phyloP scores from a whole-genome alignment of 208 protist species.

The Crithidia thermophila region DNA sequence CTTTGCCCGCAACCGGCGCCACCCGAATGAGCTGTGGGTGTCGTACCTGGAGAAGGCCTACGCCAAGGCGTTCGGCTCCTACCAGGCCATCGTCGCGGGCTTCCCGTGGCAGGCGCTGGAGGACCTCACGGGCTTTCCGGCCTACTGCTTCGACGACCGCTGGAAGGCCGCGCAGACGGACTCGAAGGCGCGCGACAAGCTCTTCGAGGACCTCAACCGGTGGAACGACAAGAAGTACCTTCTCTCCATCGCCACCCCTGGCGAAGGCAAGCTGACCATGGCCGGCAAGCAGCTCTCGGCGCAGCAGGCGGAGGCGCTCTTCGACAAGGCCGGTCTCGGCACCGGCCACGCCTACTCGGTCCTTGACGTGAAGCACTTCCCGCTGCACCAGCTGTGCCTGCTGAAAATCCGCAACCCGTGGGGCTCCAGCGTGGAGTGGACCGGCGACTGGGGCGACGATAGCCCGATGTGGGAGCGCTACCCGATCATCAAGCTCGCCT shows the following conservation, averaged over 20 bases:
- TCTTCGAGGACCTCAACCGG: conserved; percentile 49
- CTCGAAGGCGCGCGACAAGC: conserved; percentile 27
- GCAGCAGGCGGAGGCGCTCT: conserved; percentile 30
- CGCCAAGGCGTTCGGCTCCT: conserved; percentile 82
- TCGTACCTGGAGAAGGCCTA: conserved; percentile 86
- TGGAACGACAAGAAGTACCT: conserved; percentile 64
- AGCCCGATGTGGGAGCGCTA: conserved; percentile 56
- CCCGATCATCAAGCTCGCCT: conserved; percentile 52
- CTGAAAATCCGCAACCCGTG: conserved; percentile 76
- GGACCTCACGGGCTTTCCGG: conserved; percentile 70
- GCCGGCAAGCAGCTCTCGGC: conserved; percentile 26
- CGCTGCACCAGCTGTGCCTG: conserved; percentile 50
- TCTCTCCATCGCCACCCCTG: conserved; percentile 59
- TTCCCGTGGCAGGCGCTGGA: conserved; percentile 60
- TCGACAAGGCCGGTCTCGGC: conserved; percentile 54
- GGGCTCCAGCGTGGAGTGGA: conserved; percentile 75
- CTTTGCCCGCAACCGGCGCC: conserved; percentile 50
- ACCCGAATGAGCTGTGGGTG: conserved; percentile 76
- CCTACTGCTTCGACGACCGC: conserved; percentile 42
- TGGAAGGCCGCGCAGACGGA: conserved; percentile 49
- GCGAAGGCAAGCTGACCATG: conserved; percentile 36
- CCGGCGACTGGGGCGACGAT: conserved; percentile 55
- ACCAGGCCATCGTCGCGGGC: conserved; percentile 67
- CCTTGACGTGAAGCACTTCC: conserved; percentile 58
- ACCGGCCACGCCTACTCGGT: conserved; percentile 71